Evolutionary conservation across 164 flowering plant genomes (phyloP).

Genomic region (Vitis rupestris): DNA sequence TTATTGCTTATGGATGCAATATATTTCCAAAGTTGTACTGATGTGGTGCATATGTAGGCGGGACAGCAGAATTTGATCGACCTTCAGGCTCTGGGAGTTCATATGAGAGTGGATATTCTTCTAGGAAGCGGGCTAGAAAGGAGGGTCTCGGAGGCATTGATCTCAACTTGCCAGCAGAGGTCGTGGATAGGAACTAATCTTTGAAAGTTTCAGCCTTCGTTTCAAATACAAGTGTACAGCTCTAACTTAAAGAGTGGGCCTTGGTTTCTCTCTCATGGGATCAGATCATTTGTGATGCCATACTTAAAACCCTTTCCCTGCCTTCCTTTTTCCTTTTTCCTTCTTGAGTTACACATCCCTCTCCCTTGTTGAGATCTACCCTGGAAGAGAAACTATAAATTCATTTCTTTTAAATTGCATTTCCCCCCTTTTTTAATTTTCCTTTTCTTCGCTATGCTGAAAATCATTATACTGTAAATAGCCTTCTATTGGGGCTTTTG

Average conservation of each 20-base stretch:
- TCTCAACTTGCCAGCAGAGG: conserved; percentile 60
- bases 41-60: conserved; percentile 27
- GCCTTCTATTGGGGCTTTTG: conserved; percentile 1
- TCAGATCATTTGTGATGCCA: background rate
- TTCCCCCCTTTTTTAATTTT: background rate
- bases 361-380: background rate
- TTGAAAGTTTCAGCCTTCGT: background rate
- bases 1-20: background rate
- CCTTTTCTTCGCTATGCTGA: background rate
- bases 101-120: conserved; percentile 30
- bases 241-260: conserved; percentile 31
- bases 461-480: conserved; percentile 7
- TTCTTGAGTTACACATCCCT: background rate
- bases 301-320: background rate
- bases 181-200: conserved; percentile 43
- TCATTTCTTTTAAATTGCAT: background rate
- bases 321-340: too few species aligned
- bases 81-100: conserved; percentile 39
- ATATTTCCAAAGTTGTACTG: background rate
- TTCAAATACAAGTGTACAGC: conserved; percentile 45
- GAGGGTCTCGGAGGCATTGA: conserved; percentile 33
- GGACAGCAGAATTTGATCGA: conserved; percentile 29
- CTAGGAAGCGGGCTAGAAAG: conserved; percentile 49
- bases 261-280: background rate
- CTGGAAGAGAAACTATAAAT: conserved; percentile 3